Evolutionary conservation across 495 filamentous ascomycete species (phyloP), one percentile per base, ranked within the genome.

Genomic region (Xylaria venustula): DNA sequence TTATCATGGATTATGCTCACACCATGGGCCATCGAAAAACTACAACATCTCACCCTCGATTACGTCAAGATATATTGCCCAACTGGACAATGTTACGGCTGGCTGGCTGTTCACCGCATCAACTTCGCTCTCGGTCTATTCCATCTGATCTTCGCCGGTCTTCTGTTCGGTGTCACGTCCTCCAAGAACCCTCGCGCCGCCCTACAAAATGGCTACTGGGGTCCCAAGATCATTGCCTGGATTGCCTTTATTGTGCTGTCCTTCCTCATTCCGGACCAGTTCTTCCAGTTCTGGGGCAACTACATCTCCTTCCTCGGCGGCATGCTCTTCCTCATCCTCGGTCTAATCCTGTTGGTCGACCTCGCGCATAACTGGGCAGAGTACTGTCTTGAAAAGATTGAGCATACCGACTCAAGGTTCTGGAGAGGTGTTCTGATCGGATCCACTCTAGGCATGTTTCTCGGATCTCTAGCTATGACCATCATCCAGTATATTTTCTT

Each of bases 1-100:
- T 72, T 96, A 47, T 93, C 95, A 28, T 98, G 94, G 94, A 90
- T 98, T 34, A 96, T 98, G 92, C 93, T 98, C 82, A 98, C 94
- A 8, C 91, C 92, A 61, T 98, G 95, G 94, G 94, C 94, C 15
- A 88, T 97, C 73, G 92, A 96, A 67, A 97, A 97, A 70, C 79
- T 98, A 9, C 87, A 97, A 71, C 85, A 93, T 63, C 74, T 98
- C 48, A 93, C 92, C 28, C 80, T 98, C 50, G 92, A 98, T 76
- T 97, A 97, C 70, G 92, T 98, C 76, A 89, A 89, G 66, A 94
- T 98, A 66, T 86, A 83, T 65, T 98, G 94, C 71, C 87, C 90
- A 37, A 91, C 91, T 19, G 92, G 95, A 63, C 83, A 93, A 67
- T 98, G 94, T 74, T 88, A 94, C 68, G 94, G 94, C 45, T 98